Conservation (phyloP, 148 eudicot species). For the Rhododendron henanense region DNA sequence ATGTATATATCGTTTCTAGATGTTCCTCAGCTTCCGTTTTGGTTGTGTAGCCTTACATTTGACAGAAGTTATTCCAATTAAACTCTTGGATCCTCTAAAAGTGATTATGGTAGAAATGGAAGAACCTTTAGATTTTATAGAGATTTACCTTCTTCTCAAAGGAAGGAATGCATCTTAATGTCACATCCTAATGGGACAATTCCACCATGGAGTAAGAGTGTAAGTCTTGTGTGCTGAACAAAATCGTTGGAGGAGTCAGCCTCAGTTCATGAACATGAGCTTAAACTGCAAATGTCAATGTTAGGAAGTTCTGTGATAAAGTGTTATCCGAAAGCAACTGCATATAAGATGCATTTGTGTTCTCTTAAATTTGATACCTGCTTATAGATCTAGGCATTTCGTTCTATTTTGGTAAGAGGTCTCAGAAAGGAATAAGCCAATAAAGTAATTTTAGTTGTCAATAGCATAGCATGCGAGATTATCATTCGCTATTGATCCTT, state of each 20-base stretch:
- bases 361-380: neutral
- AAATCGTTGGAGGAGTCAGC: neutral
- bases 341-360: neutral
- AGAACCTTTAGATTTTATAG: neutral
- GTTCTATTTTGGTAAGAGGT: neutral
- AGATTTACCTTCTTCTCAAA: neutral
- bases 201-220: neutral
- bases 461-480: neutral
- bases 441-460: neutral
- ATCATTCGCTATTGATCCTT: neutral
- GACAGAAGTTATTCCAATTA: neutral
- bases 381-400: neutral
- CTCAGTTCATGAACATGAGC: neutral
- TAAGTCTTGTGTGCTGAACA: neutral
- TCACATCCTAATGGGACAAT: conserved; percentile 1
- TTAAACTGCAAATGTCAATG: neutral
- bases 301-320: neutral
- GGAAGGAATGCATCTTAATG: neutral
- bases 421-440: conserved; percentile 1
- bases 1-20: neutral
- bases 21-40: neutral
- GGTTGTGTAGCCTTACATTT: neutral
- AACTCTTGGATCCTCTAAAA: neutral
- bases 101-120: neutral
- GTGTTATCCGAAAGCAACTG: neutral